Evolutionary conservation across 1,284 basidiomycete species (phyloP).

Genomic region (Apiotrichum veenhuisii): DNA sequence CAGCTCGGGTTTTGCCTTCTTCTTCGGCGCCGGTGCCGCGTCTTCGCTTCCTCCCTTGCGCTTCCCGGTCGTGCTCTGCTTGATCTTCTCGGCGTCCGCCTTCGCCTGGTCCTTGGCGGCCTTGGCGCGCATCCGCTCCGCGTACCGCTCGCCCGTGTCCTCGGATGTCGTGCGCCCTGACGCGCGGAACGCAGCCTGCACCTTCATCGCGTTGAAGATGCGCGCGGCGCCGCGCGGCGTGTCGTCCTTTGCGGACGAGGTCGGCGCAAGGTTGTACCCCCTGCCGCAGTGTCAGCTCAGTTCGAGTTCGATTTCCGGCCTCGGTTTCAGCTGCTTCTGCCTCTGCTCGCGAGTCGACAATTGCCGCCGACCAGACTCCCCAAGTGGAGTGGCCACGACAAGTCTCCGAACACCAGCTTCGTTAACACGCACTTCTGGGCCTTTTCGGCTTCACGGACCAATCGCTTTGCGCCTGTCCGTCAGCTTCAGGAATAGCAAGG

Average conservation of each 20-base stretch:
- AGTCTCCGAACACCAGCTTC: too few species aligned
- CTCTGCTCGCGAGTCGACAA: too few species aligned
- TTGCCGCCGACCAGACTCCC: too few species aligned
- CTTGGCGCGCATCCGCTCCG: slow-evolving; percentile 8
- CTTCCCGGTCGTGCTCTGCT: background rate
- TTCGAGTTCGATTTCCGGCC: too few species aligned
- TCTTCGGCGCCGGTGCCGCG: background rate
- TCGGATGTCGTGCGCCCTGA: slow-evolving; percentile 32
- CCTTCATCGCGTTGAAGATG: slow-evolving; percentile 39
- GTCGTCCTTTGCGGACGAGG: slow-evolving; percentile 28
- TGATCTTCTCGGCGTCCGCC: background rate
- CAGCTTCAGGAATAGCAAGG: background rate
- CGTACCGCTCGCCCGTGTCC: slow-evolving; percentile 36
- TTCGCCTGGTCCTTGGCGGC: background rate
- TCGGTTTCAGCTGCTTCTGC: too few species aligned
- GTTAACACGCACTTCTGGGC: slow-evolving; percentile 36
- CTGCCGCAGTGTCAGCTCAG: slow-evolving; percentile 24
- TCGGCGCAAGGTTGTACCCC: slow-evolving; percentile 40
- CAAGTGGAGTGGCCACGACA: too few species aligned
- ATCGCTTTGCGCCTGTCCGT: slow-evolving; percentile 43
- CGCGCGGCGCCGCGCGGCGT: slow-evolving; percentile 42
- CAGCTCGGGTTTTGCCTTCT: slow-evolving; percentile 4
- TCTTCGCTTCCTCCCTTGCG: slow-evolving; percentile 4
- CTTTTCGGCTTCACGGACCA: slow-evolving; percentile 37
- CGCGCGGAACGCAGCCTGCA: slow-evolving; percentile 36